phyloP scores from a whole-genome alignment of 176 grass and related monocot species.

The Microstegium vimineum region DNA sequence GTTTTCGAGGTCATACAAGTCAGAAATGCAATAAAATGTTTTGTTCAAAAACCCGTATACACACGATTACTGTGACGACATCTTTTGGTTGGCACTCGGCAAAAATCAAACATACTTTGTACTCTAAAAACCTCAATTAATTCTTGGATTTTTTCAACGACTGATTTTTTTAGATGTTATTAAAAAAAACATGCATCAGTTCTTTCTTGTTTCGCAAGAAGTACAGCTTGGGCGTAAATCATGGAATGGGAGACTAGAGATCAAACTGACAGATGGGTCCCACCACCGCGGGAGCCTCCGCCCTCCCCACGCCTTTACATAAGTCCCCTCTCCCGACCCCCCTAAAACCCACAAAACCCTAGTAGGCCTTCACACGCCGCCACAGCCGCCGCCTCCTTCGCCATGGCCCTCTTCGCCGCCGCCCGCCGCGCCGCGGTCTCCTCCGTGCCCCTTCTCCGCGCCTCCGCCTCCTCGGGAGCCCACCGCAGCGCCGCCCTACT shows the following conservation, averaged over 20 bases:
- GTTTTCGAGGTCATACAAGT: background rate
- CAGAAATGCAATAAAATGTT: background rate
- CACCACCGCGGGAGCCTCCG: no score
- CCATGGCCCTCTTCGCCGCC: constrained; percentile 41
- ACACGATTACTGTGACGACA: no score
- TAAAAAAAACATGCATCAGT: no score
- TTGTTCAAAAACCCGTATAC: background rate
- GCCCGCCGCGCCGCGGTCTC: constrained; percentile 34
- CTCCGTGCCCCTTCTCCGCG: constrained; percentile 17
- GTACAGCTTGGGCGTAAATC: background rate
- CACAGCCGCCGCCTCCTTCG: background rate
- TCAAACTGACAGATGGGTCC: constrained; percentile 2
- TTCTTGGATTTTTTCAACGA: background rate
- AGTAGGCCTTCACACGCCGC: constrained; percentile 3
- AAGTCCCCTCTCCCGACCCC: background rate
- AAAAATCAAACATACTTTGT: background rate
- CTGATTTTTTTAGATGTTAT: background rate
- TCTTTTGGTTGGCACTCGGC: no score
- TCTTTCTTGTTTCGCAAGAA: constrained; percentile 17
- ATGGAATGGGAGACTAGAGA: background rate
- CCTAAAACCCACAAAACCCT: constrained; percentile 32
- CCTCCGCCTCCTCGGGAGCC: background rate
- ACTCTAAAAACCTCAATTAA: background rate
- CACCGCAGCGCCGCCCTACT: constrained; percentile 15
- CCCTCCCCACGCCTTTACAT: background rate